Conservation (phyloP, 139 green algal species). For the Chlamydomonas schloesseri region DNA sequence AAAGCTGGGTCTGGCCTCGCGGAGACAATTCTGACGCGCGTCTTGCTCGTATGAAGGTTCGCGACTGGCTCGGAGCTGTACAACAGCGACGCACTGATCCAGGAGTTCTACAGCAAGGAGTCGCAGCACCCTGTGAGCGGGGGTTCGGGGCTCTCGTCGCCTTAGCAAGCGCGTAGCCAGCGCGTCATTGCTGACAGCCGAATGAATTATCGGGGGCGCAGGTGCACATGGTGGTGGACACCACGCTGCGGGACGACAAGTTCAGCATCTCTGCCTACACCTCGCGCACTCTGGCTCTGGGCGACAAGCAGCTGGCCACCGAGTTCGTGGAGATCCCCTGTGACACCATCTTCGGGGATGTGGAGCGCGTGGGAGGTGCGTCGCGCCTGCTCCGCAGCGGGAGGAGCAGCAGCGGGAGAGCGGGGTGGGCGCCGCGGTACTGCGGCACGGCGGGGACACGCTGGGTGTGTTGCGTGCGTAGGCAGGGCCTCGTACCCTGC, state of each 20-base stretch:
- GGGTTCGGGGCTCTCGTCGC: not conserved
- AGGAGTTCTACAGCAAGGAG: slow-evolving; percentile 91
- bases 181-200: too few species aligned
- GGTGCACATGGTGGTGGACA: slow-evolving; percentile 93
- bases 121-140: slow-evolving; percentile 65
- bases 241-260: slow-evolving; percentile 66
- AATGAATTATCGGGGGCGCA: slow-evolving; percentile 10
- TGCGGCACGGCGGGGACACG: too few species aligned
- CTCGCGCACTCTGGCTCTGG: slow-evolving; percentile 60
- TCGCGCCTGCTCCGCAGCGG: not conserved
- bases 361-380: slow-evolving; percentile 83
- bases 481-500: too few species aligned
- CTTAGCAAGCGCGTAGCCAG: not conserved
- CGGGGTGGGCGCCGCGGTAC: too few species aligned
- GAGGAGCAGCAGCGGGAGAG: not conserved
- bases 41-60: slow-evolving; percentile 75
- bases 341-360: slow-evolving; percentile 80
- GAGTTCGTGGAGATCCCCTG: slow-evolving; percentile 93
- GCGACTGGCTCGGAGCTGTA: slow-evolving; percentile 84
- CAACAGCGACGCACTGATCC: slow-evolving; percentile 91
- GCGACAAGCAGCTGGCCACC: slow-evolving; percentile 73
- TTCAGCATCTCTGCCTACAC: slow-evolving; percentile 81
- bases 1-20: not conserved
- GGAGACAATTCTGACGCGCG: not conserved
- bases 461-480: too few species aligned